phyloP scores from a whole-genome alignment of 768 basidiomycete species.

The Scleroderma bovista region DNA sequence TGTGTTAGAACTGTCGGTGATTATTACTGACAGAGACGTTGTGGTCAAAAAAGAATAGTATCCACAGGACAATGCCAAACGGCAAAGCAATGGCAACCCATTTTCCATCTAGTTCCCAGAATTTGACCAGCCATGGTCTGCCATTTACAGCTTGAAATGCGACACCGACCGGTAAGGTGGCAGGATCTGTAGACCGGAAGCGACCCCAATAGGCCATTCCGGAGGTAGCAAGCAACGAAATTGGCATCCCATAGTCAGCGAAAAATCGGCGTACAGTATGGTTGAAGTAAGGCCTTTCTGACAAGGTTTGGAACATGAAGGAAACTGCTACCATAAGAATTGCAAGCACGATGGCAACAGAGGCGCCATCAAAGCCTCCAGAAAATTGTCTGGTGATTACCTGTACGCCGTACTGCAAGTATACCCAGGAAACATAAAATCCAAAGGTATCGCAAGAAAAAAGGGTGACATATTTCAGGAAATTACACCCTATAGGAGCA shows the following conservation, averaged over 20 bases:
- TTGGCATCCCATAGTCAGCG: conserved; percentile 89
- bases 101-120: conserved; percentile 84
- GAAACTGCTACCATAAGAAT: conserved; percentile 70
- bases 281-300: conserved; percentile 63
- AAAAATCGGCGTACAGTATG: conserved; percentile 69
- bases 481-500: conserved; percentile 65
- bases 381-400: conserved; percentile 70
- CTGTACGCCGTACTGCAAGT: conserved; percentile 86
- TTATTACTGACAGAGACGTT: conserved; percentile 73
- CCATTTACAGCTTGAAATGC: conserved; percentile 70
- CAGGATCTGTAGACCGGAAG: conserved; percentile 54
- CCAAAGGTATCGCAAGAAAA: conserved; percentile 93
- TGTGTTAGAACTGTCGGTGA: not conserved
- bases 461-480: conserved; percentile 80
- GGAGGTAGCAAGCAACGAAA: conserved; percentile 70
- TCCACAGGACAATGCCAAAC: conserved; percentile 84
- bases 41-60: conserved; percentile 93
- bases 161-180: conserved; percentile 61
- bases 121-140: conserved; percentile 77
- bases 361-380: conserved; percentile 38
- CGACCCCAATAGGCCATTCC: conserved; percentile 85
- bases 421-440: conserved; percentile 89
- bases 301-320: conserved; percentile 66
- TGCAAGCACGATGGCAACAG: conserved; percentile 68
- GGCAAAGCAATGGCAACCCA: conserved; percentile 89